Percentiles rank a stretch among this genome's conserved stretches.
These are phyloP conservation scores for Lonicera japonica DNA, from an alignment of 129 eudicot genomes.

Conservation along the genomic window DNA sequence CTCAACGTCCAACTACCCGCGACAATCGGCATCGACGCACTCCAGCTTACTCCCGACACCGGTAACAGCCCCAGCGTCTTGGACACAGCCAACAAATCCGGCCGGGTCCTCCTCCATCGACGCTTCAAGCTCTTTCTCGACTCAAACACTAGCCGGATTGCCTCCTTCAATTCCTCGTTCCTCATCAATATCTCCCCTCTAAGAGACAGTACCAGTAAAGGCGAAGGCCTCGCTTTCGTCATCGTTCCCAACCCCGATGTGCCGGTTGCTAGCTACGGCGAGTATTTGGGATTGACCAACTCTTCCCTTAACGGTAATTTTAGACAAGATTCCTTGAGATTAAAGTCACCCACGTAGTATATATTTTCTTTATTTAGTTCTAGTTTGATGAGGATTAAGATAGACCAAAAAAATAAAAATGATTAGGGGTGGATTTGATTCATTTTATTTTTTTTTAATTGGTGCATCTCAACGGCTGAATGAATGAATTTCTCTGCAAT, in stretches of 20 bases:
- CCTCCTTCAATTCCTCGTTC: constrained; percentile 63
- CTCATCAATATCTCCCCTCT: constrained; percentile 37
- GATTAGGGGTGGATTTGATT: too few species aligned
- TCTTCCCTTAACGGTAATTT: constrained; percentile 30
- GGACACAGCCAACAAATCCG: constrained; percentile 24
- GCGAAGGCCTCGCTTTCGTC: constrained; percentile 63
- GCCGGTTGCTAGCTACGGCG: constrained; percentile 47
- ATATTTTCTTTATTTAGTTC: too few species aligned
- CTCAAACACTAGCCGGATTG: constrained; percentile 2
- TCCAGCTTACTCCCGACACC: constrained; percentile 65
- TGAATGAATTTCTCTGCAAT: too few species aligned
- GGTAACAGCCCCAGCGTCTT: constrained; percentile 4
- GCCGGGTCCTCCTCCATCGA: constrained; percentile 28
- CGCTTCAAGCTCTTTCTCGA: constrained; percentile 43
- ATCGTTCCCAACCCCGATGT: constrained; percentile 35
- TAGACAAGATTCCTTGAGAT: too few species aligned
- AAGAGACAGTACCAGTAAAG: constrained; percentile 2
- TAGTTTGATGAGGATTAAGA: too few species aligned
- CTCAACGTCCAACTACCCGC: constrained; percentile 17
- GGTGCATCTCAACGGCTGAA: too few species aligned
- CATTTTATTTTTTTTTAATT: too few species aligned
- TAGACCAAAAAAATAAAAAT: too few species aligned
- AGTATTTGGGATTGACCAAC: constrained; percentile 67
- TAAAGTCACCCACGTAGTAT: too few species aligned
- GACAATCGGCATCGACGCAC: constrained; percentile 23